Evolutionary conservation across 345 rosid species (phyloP), one percentile per base, ranked within the genome.

Genomic region (Hibiscus trionum): DNA sequence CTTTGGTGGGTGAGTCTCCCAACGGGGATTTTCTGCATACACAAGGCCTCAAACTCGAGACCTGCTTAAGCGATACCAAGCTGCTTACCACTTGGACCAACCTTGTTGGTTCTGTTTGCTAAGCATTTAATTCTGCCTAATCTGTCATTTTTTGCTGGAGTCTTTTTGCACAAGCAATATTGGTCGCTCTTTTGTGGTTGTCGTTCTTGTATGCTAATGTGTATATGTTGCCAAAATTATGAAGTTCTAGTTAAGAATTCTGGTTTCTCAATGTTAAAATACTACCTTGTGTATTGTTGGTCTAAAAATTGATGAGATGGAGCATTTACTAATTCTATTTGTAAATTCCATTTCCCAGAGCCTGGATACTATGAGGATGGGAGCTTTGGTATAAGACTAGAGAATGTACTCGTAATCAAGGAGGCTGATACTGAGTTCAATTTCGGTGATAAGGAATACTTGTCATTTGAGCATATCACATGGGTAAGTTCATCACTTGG

Each of bases 301-400:
- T 56, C 52, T 39, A 50, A 44, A 63, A 65, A 5, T 21, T 46
- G 7, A 11, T 42, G 52, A 19, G 53, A n/a, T 49, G 29, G 14
- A 11, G 2, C 11, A 44, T 44, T 66, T 47, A 3, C 71, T 68
- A n/a, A 4, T 16, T 47, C 0, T 26, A 60, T 60, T 11, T 47
- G 56, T 46, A 26, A 55, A 39, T 64, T 75, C 60, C 65, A 26
- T 81, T 73, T 79, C 60, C 68, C 87, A 88, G 97, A 92, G 77
- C 97, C 97, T 60, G 97, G 97, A 69, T 92, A 92, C 83, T 92
- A 92, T 57, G 97, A 92, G 78, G 97, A 92, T 65, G 97, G 97
- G 60, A 88, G 79, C 82, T 96, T 96, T 74, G 99, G 99, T 63
- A 86, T 96, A 75, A 83, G 99, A 78, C 75, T 96, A 84, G 99